Evolutionary conservation across 1,284 basidiomycete genomes (phyloP).

Genomic region (Rugosomyces carneus): DNA sequence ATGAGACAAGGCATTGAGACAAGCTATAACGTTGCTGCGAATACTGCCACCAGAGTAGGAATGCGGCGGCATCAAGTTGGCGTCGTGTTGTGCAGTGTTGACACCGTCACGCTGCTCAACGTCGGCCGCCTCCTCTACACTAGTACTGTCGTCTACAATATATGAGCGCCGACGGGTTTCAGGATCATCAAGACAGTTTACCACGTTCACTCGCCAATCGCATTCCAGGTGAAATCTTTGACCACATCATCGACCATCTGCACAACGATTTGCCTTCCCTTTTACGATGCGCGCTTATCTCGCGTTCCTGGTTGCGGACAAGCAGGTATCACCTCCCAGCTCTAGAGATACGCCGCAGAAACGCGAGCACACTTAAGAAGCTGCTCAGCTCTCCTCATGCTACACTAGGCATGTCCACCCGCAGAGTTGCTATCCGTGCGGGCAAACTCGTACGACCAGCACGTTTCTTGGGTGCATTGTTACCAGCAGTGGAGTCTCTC

Average conservation of each 20-base stretch:
- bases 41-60: neutral
- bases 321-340: constrained; percentile 11
- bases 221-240: constrained; percentile 9
- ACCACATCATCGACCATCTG: constrained; percentile 10
- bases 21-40: constrained; percentile 16
- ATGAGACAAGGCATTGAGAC: constrained; percentile 44
- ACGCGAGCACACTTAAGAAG: neutral
- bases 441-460: constrained; percentile 2
- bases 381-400: constrained; percentile 7
- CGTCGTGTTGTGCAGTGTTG: too few species aligned
- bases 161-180: neutral
- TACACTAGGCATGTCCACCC: constrained; percentile 5
- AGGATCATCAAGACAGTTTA: neutral
- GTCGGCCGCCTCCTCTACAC: too few species aligned
- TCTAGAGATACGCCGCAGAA: constrained; percentile 3
- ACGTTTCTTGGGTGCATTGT: neutral
- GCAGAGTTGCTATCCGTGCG: constrained; percentile 5
- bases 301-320: constrained; percentile 7
- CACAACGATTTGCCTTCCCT: constrained; percentile 5
- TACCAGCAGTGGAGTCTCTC: constrained; percentile 8
- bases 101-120: too few species aligned
- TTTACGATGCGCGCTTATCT: constrained; percentile 8
- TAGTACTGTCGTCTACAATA: too few species aligned
- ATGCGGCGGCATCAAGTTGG: too few species aligned
- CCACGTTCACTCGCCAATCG: constrained; percentile 3